Evolutionary conservation across 352 stramenopile species (phyloP), one percentile per base, ranked within the genome.

Genomic region (Elongisporangium undulatum): DNA sequence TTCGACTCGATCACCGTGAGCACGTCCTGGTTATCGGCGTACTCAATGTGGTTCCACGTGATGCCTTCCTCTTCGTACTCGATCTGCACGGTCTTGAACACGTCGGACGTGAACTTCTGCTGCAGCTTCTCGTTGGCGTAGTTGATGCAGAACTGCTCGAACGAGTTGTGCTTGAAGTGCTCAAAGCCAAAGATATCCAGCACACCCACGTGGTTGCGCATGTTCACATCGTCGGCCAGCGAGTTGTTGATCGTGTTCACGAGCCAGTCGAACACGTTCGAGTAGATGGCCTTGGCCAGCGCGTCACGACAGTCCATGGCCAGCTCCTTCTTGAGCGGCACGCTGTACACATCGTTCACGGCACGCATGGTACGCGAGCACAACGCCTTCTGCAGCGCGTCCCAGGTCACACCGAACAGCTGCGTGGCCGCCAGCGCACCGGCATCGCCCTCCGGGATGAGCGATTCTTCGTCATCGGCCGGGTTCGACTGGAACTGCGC

Each of bases 111-210:
- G 61, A 96, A 96, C 60, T 95, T 95, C 55, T 97, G 87, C 65
- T 98, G 92, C 22, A 98, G 74, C 65, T 97, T 97, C 63, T 98
- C 94, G 62, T 98, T 98, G 24, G 88, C 92, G 67, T 93, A 98
- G 73, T 98, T 98, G 68, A 98, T 98, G 70, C 93, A 98, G 54
- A 98, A 97, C 62, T 99, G 96, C 66, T 98, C 93, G 58, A 98
- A 98, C 51, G 81, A 92, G 71, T 97, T 97, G 55, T 74, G 81
- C 54, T 96, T 68, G 68, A 99, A 98, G 5, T 77, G 90, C 68
- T 99, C 96, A 72, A 99, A 99, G 19, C 96, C 95, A 68, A 98
- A 99, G 63, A 99, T 98, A 71, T 99, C 96, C 23, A 98, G 81
- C 61, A 99, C 75, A 63, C 97, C 92, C 62, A 99, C 98, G 67